Evolutionary conservation across 805 yeast species (phyloP).

Genomic region (Yamadazyma kitorensis): DNA sequence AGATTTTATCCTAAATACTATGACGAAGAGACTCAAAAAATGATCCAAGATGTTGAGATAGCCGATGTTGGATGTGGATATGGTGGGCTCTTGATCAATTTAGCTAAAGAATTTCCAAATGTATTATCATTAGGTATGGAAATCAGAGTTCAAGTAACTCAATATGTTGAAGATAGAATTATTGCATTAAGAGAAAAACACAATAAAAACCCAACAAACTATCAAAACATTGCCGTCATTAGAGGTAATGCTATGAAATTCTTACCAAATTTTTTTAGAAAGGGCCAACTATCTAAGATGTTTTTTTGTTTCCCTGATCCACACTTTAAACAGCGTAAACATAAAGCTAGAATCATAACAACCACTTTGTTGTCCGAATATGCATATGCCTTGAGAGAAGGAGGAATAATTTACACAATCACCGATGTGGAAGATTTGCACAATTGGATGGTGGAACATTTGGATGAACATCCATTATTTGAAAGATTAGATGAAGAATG

Average conservation of each 20-base stretch:
- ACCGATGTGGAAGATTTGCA: constrained; percentile 95
- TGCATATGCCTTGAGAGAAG: constrained; percentile 83
- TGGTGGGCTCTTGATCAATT: constrained; percentile 82
- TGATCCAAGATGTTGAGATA: constrained; percentile 64
- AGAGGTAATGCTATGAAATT: constrained; percentile 98
- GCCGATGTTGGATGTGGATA: constrained; percentile 98
- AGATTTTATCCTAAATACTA: constrained; percentile 64
- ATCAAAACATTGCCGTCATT: constrained; percentile 83
- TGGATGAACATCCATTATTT: constrained; percentile 88
- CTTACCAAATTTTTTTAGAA: constrained; percentile 85
- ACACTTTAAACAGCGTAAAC: constrained; percentile 95
- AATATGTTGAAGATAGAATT: constrained; percentile 93
- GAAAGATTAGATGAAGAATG: constrained; percentile 75
- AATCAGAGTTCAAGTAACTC: constrained; percentile 95
- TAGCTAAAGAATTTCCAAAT: constrained; percentile 75
- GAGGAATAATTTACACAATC: constrained; percentile 88
- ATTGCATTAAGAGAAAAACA: constrained; percentile 74
- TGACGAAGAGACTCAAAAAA: constrained; percentile 38
- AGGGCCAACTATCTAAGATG: constrained; percentile 82
- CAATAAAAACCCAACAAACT: constrained; percentile 38
- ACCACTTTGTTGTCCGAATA: constrained; percentile 86
- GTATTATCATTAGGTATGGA: constrained; percentile 90
- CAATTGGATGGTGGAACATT: constrained; percentile 92
- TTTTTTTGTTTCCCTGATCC: constrained; percentile 99
- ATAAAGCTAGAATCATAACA: constrained; percentile 94